Evolutionary conservation across 2,329 filamentous ascomycete species (phyloP).

Genomic region (Aspergillus ruber): DNA sequence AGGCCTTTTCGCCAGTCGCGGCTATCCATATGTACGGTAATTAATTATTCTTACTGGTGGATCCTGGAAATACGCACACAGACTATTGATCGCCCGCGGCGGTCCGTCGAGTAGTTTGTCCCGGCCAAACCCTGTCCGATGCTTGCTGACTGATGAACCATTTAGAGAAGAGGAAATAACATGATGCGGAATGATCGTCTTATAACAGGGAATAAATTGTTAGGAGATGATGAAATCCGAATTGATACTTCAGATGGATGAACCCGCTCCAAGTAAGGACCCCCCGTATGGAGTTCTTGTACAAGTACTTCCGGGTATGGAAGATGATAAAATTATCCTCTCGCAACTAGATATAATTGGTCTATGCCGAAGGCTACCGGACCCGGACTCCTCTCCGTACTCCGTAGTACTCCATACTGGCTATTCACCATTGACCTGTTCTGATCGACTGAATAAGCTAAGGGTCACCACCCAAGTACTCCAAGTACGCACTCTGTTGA

Average conservation of each 20-base stretch:
- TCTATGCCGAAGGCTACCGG: too few relatives aligned
- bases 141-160: background rate
- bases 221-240: background rate
- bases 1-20: conserved; percentile 18
- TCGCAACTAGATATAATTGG: too few relatives aligned
- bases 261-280: too few relatives aligned
- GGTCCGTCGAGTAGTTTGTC: background rate
- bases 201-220: background rate
- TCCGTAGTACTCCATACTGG: too few relatives aligned
- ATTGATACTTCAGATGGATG: background rate
- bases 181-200: background rate
- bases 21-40: conserved; percentile 11
- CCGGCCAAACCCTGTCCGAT: background rate
- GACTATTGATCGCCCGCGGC: conserved; percentile 1
- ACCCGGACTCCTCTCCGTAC: too few relatives aligned
- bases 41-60: background rate
- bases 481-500: background rate
- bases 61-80: background rate
- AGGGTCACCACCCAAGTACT: background rate
- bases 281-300: too few relatives aligned
- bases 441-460: too few relatives aligned
- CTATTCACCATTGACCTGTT: too few relatives aligned
- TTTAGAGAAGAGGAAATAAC: background rate
- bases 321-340: too few relatives aligned
- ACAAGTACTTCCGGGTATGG: too few relatives aligned